phyloP scores from a whole-genome alignment of 371 early-diverging fungal genomes.

The Mucor piriformis region DNA sequence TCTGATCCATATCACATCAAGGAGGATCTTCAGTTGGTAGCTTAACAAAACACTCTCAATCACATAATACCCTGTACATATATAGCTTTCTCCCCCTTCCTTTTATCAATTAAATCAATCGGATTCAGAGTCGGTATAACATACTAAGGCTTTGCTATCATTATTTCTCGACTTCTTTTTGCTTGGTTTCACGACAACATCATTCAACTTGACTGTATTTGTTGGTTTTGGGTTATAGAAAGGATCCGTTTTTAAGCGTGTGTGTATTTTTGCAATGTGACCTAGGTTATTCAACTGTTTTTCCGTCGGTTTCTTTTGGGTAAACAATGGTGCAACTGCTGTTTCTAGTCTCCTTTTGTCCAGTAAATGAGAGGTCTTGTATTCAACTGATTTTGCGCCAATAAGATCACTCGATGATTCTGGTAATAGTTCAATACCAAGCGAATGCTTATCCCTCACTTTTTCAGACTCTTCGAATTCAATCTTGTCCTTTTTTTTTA shows the following conservation, averaged over 20 bases:
- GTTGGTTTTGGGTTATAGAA: constrained; percentile 30
- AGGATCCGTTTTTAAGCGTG: constrained; percentile 55
- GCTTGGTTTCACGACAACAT: constrained; percentile 5
- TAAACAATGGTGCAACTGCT: constrained; percentile 43
- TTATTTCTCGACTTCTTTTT: neutral
- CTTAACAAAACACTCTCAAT: neutral
- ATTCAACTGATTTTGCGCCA: constrained; percentile 46
- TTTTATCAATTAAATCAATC: constrained; percentile 4
- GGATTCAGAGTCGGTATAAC: constrained; percentile 21
- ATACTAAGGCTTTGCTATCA: constrained; percentile 7
- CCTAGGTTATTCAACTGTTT: constrained; percentile 17
- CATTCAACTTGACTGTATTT: neutral
- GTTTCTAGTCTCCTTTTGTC: constrained; percentile 39
- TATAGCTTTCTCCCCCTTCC: neutral
- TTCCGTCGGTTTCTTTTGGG: constrained; percentile 3
- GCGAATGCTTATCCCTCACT: constrained; percentile 61
- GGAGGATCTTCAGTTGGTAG: constrained; percentile 28
- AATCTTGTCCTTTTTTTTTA: constrained; percentile 60
- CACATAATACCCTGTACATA: constrained; percentile 3
- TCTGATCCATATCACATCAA: constrained; percentile 33
- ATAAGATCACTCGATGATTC: constrained; percentile 41
- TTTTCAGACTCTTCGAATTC: constrained; percentile 48
- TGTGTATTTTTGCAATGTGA: constrained; percentile 34
- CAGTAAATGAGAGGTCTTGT: constrained; percentile 28
- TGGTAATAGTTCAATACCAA: constrained; percentile 63